phyloP scores from a whole-genome alignment of 331 rosid species.

The Pyrus hybrid region DNA sequence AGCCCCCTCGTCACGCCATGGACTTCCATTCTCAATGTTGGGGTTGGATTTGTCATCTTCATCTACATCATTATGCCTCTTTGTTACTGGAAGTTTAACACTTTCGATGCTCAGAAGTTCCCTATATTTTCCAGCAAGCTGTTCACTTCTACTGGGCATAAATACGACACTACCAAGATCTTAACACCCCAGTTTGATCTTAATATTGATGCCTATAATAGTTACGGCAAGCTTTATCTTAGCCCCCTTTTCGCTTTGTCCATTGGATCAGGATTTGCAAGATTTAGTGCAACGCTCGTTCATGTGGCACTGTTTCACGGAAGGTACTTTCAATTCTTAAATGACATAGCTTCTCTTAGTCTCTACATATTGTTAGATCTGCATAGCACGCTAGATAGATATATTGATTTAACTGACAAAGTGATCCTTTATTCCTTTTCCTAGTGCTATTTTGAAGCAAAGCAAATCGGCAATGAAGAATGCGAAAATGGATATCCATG shows the following conservation, averaged over 20 bases:
- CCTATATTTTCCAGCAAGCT: slow-evolving; percentile 85
- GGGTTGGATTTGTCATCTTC: slow-evolving; percentile 85
- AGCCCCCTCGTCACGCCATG: slow-evolving; percentile 93
- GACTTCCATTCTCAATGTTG: slow-evolving; percentile 83
- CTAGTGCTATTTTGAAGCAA: slow-evolving; percentile 75
- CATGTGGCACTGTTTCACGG: slow-evolving; percentile 95
- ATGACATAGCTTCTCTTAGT: not conserved
- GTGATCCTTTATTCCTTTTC: slow-evolving; percentile 1
- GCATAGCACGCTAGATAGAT: not conserved
- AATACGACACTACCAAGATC: slow-evolving; percentile 79
- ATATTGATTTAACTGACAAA: not conserved
- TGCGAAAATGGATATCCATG: slow-evolving; percentile 69
- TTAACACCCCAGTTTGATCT: slow-evolving; percentile 67
- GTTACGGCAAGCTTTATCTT: slow-evolving; percentile 61
- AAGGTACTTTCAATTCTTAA: slow-evolving; percentile 33
- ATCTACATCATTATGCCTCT: slow-evolving; percentile 83
- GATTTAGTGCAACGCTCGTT: slow-evolving; percentile 89
- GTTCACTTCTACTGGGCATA: slow-evolving; percentile 53
- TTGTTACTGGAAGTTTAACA: slow-evolving; percentile 89
- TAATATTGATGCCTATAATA: slow-evolving; percentile 25
- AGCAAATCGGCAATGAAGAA: slow-evolving; percentile 68
- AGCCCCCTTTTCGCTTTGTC: slow-evolving; percentile 97
- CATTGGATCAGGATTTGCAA: slow-evolving; percentile 94
- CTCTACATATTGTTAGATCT: not conserved
- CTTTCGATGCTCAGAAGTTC: slow-evolving; percentile 83